These are phyloP conservation scores for Nigrograna mackinnonii DNA, from an alignment of 2,329 filamentous ascomycete species.

Conservation along the genomic window DNA sequence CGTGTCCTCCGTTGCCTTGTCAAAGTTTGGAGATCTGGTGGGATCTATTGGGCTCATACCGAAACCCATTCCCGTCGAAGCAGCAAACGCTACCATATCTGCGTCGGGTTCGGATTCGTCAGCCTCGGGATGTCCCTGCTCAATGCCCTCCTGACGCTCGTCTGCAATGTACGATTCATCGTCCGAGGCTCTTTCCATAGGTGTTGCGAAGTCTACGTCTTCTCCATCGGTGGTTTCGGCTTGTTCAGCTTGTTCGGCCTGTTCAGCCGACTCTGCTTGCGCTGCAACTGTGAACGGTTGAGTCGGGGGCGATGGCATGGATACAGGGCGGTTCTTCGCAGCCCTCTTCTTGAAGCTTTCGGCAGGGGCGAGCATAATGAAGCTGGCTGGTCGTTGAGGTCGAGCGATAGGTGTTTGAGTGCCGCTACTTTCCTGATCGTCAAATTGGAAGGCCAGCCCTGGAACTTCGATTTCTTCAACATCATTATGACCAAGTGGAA, in stretches of 20 bases:
- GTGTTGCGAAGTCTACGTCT: conserved; percentile 19
- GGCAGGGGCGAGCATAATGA: conserved; percentile 28
- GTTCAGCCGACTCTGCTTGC: conserved; percentile 3
- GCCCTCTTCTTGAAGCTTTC: conserved; percentile 20
- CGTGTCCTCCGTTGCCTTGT: conserved; percentile 18
- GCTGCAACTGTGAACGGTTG: conserved; percentile 22
- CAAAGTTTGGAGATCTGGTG: conserved; percentile 10
- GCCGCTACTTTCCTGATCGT: conserved; percentile 46
- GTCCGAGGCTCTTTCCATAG: conserved; percentile 22
- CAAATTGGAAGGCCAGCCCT: conserved; percentile 69
- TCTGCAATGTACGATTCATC: conserved; percentile 24
- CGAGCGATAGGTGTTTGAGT: conserved; percentile 28
- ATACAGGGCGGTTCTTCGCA: conserved; percentile 27
- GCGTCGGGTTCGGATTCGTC: conserved; percentile 17
- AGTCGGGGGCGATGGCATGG: conserved; percentile 29
- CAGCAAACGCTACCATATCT: conserved; percentile 35
- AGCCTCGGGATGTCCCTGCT: conserved; percentile 5
- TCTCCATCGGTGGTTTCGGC: neutral
- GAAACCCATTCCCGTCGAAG: conserved; percentile 33
- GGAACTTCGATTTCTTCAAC: conserved; percentile 81
- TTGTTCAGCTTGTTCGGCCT: conserved; percentile 1
- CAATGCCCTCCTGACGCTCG: conserved; percentile 19
- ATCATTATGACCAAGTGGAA: conserved; percentile 70
- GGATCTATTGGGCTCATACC: conserved; percentile 23
- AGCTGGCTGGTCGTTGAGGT: conserved; percentile 30